Evolutionary conservation across 2,329 filamentous ascomycete species (phyloP).

Genomic region (Pseudopyrenochaeta lycopersici): DNA sequence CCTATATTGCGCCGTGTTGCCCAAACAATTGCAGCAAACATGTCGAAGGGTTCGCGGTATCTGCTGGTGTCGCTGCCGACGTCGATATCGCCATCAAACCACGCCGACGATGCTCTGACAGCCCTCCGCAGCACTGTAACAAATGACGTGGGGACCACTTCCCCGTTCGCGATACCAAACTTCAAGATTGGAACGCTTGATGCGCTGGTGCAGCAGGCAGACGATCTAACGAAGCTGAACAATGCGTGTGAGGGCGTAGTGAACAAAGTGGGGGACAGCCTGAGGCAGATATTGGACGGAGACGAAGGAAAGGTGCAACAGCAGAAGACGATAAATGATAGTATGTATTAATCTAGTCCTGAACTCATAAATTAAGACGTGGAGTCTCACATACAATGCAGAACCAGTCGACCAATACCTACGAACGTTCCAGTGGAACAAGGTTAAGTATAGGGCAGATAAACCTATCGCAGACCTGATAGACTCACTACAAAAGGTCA

Average conservation of each 20-base stretch:
- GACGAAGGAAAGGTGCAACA: constrained; percentile 83
- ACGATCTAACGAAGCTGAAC: constrained; percentile 91
- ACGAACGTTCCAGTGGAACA: constrained; percentile 92
- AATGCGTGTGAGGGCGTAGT: constrained; percentile 81
- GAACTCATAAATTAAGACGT: neutral
- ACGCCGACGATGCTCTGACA: constrained; percentile 82
- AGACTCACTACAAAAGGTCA: constrained; percentile 85
- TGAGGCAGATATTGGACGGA: constrained; percentile 82
- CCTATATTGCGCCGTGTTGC: constrained; percentile 22
- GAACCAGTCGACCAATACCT: constrained; percentile 97
- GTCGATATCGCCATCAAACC: constrained; percentile 81
- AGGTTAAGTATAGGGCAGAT: constrained; percentile 94
- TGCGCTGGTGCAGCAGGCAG: constrained; percentile 92
- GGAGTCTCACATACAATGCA: constrained; percentile 51
- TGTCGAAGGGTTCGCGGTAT: constrained; percentile 69
- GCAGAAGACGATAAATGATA: constrained; percentile 94
- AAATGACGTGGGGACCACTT: constrained; percentile 77
- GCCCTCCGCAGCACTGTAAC: constrained; percentile 77
- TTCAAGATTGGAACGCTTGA: constrained; percentile 99
- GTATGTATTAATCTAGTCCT: constrained; percentile 53
- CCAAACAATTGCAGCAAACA: constrained; percentile 34
- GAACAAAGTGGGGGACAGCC: constrained; percentile 84
- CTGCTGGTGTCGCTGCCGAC: constrained; percentile 89
- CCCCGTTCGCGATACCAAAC: constrained; percentile 83
- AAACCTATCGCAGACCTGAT: constrained; percentile 88